phyloP scores from a whole-genome alignment of 345 rosid species.

The Camelina neglecta region DNA sequence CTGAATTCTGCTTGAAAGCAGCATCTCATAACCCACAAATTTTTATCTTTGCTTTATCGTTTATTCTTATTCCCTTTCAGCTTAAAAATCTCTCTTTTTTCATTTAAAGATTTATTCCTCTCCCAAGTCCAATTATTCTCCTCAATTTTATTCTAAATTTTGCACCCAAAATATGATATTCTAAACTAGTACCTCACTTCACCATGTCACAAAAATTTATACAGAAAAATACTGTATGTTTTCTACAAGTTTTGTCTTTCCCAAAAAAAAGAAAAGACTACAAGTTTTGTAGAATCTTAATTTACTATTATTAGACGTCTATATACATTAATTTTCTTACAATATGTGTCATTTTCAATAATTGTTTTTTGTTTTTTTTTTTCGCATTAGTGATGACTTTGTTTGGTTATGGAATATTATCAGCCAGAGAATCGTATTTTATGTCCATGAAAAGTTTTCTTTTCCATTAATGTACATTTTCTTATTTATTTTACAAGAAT shows the following conservation, averaged over 20 bases:
- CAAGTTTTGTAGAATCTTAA: not conserved
- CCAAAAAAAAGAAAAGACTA: not conserved
- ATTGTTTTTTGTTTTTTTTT: no score
- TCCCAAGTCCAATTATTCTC: slow-evolving; percentile 34
- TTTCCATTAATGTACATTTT: not conserved
- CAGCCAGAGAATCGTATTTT: no score
- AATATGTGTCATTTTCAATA: no score
- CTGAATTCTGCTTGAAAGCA: slow-evolving; percentile 12
- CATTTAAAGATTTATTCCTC: slow-evolving; percentile 39
- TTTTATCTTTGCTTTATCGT: slow-evolving; percentile 19
- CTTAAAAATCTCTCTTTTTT: slow-evolving; percentile 20
- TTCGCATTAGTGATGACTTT: not conserved
- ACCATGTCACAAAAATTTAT: not conserved
- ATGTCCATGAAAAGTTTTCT: not conserved
- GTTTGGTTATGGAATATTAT: no score
- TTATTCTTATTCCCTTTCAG: slow-evolving; percentile 40
- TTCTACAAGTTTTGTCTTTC: no score
- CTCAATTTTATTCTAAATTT: slow-evolving; percentile 17
- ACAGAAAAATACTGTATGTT: not conserved
- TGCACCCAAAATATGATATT: slow-evolving; percentile 28
- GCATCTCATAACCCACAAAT: not conserved
- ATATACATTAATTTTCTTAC: not conserved
- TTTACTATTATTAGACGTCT: no score
- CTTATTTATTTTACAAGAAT: not conserved
- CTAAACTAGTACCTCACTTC: slow-evolving; percentile 22